These are phyloP conservation scores for Colletotrichum godetiae DNA, from an alignment of 2,329 filamentous ascomycete species.

Conservation along the genomic window DNA sequence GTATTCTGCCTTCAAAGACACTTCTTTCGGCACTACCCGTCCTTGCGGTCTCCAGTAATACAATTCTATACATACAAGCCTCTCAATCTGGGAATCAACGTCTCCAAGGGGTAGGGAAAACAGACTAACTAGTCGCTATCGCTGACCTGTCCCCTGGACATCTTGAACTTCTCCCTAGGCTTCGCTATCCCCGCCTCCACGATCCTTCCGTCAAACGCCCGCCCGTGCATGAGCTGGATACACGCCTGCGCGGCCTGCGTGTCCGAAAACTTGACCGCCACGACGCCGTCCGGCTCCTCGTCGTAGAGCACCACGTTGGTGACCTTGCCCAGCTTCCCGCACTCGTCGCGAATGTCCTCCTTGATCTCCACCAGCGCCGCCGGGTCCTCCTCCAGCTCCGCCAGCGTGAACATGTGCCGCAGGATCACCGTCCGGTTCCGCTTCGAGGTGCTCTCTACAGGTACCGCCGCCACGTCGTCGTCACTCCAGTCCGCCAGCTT, in stretches of 20 bases:
- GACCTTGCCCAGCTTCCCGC: conserved; percentile 84
- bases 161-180: conserved; percentile 79
- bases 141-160: conserved; percentile 67
- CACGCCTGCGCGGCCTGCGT: conserved; percentile 78
- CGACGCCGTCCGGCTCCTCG: conserved; percentile 84
- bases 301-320: conserved; percentile 95
- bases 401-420: conserved; percentile 91
- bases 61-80: conserved; percentile 20
- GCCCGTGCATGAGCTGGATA: conserved; percentile 80
- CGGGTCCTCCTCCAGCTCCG: conserved; percentile 87
- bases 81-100: conserved; percentile 50
- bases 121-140: conserved; percentile 48
- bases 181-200: conserved; percentile 79
- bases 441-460: conserved; percentile 56
- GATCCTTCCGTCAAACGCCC: conserved; percentile 79
- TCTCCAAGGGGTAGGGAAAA: background rate
- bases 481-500: conserved; percentile 97
- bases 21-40: background rate
- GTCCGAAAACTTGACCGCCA: conserved; percentile 84
- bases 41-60: background rate
- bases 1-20: background rate
- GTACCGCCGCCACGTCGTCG: conserved; percentile 73
- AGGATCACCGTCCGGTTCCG: conserved; percentile 88
- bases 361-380: conserved; percentile 90
- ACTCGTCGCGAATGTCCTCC: conserved; percentile 92